A percentile compares a stretch with the other conserved stretches of the same genome.
Evolutionary conservation across 192 early-diverging fungal genomes (phyloP).

Genomic region (Mortierella hygrophila): DNA sequence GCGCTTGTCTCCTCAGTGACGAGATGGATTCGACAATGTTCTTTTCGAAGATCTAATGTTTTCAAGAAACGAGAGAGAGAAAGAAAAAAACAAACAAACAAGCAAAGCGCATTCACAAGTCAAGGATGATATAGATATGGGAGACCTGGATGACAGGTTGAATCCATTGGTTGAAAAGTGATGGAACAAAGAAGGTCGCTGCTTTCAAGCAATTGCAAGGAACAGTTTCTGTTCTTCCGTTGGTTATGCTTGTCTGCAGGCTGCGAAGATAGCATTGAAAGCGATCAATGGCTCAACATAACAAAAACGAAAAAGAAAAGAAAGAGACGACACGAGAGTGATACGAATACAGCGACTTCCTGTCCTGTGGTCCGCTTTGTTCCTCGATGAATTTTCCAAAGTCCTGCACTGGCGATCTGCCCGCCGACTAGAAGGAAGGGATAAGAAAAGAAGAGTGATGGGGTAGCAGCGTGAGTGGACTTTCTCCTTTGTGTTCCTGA

Average conservation of each 20-base stretch:
- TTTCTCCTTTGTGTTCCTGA: not conserved
- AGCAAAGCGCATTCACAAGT: not conserved
- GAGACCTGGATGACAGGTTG: not conserved
- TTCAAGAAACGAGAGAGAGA: not conserved
- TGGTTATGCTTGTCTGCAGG: not conserved
- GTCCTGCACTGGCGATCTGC: constrained; percentile 71
- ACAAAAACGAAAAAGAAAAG: not conserved
- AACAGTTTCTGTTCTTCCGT: not conserved
- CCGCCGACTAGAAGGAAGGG: constrained; percentile 46
- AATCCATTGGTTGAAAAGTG: not conserved
- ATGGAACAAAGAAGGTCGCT: not conserved
- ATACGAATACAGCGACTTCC: constrained; percentile 78
- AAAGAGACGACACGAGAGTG: constrained; percentile 12
- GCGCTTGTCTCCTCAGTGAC: constrained; percentile 64
- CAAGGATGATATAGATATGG: constrained; percentile 35
- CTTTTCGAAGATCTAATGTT: constrained; percentile 76
- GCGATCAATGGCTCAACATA: not conserved
- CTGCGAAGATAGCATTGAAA: not conserved
- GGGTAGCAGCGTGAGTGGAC: not conserved
- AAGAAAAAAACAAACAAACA: not conserved
- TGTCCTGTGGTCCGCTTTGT: constrained; percentile 69
- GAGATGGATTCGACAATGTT: constrained; percentile 68
- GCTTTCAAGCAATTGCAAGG: not conserved
- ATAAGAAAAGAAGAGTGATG: not conserved
- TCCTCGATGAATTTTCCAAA: constrained; percentile 79